Evolutionary conservation across 2,329 filamentous ascomycete genomes (phyloP), one percentile per base, ranked within the genome.

Genomic region (Xylariomycetidae sp.): DNA sequence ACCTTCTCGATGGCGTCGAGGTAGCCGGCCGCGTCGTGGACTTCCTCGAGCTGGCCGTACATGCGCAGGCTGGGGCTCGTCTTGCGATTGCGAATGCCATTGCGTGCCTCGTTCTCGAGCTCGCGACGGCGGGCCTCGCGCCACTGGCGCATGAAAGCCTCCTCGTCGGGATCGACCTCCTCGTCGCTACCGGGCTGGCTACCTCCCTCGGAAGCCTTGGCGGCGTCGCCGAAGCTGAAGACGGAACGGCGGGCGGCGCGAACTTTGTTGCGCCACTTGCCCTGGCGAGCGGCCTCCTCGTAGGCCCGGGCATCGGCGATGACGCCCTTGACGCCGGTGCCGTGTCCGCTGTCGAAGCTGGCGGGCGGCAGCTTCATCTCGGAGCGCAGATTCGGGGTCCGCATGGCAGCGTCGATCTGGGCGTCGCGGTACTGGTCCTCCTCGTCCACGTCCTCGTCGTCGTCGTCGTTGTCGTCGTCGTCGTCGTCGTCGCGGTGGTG

Each of bases 1-100:
- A 90, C 86, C 62, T 87, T 92, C 64, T 98, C 92, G 48, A 96
- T 87, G 35, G 90, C 89, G 59, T 96, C 89, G n/a, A 98, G 73
- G 52, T 94, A 98, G 13, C 89, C 92, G 44, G 83, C 68, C 6
- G 87, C 90, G 65, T 96, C 89, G n/a, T n/a, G n/a, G 2, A 96
- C 92, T 38, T 78, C 74, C 41, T 89, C 82, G 42, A 96, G 66
- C 10, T 73, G 75, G 15, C 92, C 92, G 56, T 84, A 96, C 37
- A 82, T 70, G 44, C 85, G 70, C 43, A 83, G 75, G 49, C 82
- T 88, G 1, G 87, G 86, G 57, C 82, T 90, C 32, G 77, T 82
- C 51, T 80, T 76, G 51, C 83, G 70, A 42, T 70, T 83, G 41
- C 72, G 72, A 30, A 78, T 68, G 46, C 70, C 60, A 42, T 56